These are phyloP conservation scores for Aspergillus flavus DNA, from an alignment of 2,329 filamentous ascomycete species.

Conservation along the genomic window DNA sequence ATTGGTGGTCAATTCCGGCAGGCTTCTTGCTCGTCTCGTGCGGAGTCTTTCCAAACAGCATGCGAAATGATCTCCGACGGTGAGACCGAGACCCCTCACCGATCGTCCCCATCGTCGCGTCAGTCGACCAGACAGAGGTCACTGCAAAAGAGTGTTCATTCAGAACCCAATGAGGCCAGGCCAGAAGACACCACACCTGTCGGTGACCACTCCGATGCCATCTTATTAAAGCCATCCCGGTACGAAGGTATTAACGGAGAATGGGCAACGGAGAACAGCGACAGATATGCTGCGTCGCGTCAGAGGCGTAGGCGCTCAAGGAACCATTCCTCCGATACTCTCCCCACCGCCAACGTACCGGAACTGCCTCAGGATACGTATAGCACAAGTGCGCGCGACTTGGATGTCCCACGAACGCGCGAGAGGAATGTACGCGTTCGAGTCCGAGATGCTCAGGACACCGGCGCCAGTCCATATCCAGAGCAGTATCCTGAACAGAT, in stretches of 20 bases:
- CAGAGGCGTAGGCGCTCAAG: slow-evolving; percentile 9
- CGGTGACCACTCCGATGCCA: neutral
- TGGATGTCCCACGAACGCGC: slow-evolving; percentile 27
- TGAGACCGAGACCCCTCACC: slow-evolving; percentile 48
- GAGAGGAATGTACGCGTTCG: slow-evolving; percentile 38
- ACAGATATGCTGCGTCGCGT: slow-evolving; percentile 5
- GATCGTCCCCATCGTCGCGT: slow-evolving; percentile 23
- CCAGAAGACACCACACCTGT: slow-evolving; percentile 1
- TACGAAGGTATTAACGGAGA: slow-evolving; percentile 2
- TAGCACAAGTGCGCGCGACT: slow-evolving; percentile 17
- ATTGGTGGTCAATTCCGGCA: slow-evolving; percentile 56
- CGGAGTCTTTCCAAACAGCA: slow-evolving; percentile 73
- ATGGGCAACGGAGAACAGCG: neutral
- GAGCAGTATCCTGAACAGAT: slow-evolving; percentile 54
- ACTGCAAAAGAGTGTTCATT: slow-evolving; percentile 27
- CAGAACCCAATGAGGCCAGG: slow-evolving; percentile 7
- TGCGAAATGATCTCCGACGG: slow-evolving; percentile 66
- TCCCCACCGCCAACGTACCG: slow-evolving; percentile 1
- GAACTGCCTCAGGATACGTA: slow-evolving; percentile 7
- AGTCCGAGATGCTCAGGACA: slow-evolving; percentile 30
- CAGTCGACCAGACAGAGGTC: slow-evolving; percentile 24
- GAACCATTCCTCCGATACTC: slow-evolving; percentile 5
- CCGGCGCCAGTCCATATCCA: slow-evolving; percentile 40
- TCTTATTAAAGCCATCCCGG: neutral
- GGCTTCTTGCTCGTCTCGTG: slow-evolving; percentile 59